Percentiles rank a stretch among this genome's conserved stretches.
These are phyloP conservation scores for Eimeria necatrix DNA, from an alignment of 169 alveolate genomes.

Conservation along the genomic window DNA sequence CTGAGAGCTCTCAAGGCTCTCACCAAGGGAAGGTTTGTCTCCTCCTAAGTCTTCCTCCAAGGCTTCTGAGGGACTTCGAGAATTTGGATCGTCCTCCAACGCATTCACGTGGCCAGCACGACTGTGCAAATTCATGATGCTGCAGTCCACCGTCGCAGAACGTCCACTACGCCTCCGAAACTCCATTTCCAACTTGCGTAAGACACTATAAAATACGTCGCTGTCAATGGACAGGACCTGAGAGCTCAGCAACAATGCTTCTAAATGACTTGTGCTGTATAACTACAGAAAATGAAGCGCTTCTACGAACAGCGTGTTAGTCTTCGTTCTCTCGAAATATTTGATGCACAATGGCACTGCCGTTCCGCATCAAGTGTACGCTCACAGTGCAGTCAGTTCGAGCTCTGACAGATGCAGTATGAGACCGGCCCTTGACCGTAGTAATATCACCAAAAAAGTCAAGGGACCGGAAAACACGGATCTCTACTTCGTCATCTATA, in stretches of 20 bases:
- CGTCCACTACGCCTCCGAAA: slow-evolving; percentile 75
- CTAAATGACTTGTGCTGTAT: no score
- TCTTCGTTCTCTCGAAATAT: not conserved
- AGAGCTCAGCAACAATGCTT: not conserved
- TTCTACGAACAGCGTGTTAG: not conserved
- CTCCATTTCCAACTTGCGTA: slow-evolving; percentile 53
- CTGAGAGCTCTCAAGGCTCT: not conserved
- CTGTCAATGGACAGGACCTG: slow-evolving; percentile 61
- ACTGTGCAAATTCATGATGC: slow-evolving; percentile 1
- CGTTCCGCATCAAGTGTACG: not conserved
- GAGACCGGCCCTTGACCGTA: slow-evolving; percentile 53
- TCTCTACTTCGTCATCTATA: slow-evolving; percentile 58
- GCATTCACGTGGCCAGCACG: not conserved
- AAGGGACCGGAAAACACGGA: slow-evolving; percentile 68
- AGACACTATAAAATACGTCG: slow-evolving; percentile 58
- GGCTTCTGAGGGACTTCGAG: not conserved
- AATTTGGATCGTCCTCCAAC: not conserved
- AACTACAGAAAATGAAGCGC: no score
- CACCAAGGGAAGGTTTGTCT: not conserved
- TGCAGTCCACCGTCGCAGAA: slow-evolving; percentile 41
- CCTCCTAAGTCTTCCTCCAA: not conserved
- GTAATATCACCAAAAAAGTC: slow-evolving; percentile 82
- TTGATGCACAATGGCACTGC: not conserved
- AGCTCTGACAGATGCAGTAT: slow-evolving; percentile 81
- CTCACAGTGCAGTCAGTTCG: slow-evolving; percentile 79